These are phyloP conservation scores for Rutstroemia sp. DNA, from an alignment of 2,329 filamentous ascomycete genomes.

Conservation along the genomic window DNA sequence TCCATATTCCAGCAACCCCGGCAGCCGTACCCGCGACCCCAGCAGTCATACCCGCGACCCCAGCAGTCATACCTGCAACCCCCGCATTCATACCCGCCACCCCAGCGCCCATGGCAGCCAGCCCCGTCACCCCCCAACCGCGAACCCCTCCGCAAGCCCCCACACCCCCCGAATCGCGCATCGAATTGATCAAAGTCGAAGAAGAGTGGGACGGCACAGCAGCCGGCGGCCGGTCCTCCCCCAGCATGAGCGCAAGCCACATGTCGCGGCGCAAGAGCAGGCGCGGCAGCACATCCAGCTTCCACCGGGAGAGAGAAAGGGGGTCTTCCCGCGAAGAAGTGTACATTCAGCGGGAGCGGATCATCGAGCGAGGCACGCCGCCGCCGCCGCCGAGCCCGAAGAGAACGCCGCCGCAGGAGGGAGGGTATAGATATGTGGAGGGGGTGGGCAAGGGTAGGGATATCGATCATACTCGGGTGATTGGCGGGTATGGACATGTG, in stretches of 20 bases:
- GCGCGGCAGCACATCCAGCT: neutral
- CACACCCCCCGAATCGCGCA: neutral
- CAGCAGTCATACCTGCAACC: neutral
- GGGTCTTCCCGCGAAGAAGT: neutral
- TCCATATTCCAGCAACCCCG: too few species aligned
- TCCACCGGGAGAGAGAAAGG: neutral
- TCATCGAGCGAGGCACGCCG: conserved; percentile 1
- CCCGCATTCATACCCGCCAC: neutral
- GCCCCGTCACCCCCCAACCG: neutral
- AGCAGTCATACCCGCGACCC: too few species aligned
- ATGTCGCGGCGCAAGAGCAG: neutral
- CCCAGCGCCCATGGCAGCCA: neutral
- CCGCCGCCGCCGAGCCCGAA: neutral
- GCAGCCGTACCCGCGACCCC: too few species aligned
- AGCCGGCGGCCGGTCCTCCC: neutral
- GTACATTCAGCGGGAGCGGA: conserved; percentile 1
- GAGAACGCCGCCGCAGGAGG: neutral
- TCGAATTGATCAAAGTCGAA: conserved; percentile 6
- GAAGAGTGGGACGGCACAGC: neutral
- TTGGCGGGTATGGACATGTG: neutral
- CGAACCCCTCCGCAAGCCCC: neutral
- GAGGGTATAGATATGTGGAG: conserved; percentile 4
- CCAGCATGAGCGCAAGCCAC: neutral
- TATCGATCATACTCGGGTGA: neutral
- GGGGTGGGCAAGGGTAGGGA: neutral